Conservation (phyloP, 805 yeast genomes). For the Candida ascalaphidarum region DNA sequence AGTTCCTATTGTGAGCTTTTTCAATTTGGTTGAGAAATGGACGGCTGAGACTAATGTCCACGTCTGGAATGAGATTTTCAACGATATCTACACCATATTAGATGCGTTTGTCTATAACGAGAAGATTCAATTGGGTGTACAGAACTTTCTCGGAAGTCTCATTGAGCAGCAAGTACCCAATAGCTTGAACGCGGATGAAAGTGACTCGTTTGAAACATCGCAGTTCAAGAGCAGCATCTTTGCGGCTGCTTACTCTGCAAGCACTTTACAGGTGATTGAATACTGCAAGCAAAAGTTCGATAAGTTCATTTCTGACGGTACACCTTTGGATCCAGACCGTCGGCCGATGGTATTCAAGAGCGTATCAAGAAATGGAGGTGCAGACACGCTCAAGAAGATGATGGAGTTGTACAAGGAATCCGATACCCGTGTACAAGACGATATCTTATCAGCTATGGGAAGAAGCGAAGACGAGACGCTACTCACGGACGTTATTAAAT, state of each 20-base stretch:
- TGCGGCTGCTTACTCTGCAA: slow-evolving; percentile 48
- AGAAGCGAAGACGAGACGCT: too few relatives aligned
- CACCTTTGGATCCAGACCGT: slow-evolving; percentile 68
- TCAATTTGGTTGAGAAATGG: slow-evolving; percentile 55
- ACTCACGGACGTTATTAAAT: too few relatives aligned
- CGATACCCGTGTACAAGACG: slow-evolving; percentile 56
- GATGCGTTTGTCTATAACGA: slow-evolving; percentile 46
- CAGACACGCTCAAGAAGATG: slow-evolving; percentile 53
- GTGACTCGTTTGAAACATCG: slow-evolving; percentile 53
- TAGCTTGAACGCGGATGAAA: too few relatives aligned
- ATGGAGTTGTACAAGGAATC: slow-evolving; percentile 55
- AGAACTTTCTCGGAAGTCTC: slow-evolving; percentile 48
- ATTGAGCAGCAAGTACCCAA: too few relatives aligned
- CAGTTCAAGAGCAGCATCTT: slow-evolving; percentile 61
- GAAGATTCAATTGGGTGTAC: slow-evolving; percentile 52
- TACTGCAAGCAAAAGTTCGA: slow-evolving; percentile 44
- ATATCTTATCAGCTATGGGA: too few relatives aligned
- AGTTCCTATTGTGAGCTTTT: slow-evolving; percentile 52
- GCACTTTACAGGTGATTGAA: slow-evolving; percentile 37
- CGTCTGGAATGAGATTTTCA: slow-evolving; percentile 57
- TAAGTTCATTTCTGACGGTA: slow-evolving; percentile 52
- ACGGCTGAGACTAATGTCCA: slow-evolving; percentile 50
- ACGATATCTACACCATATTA: slow-evolving; percentile 39
- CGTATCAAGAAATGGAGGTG: slow-evolving; percentile 61
- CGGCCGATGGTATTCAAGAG: slow-evolving; percentile 56